Percentiles rank a stretch among this genome's conserved stretches.
Evolutionary conservation across 1,284 basidiomycete species (phyloP).

Genomic region (Cryptococcus depauperatus): DNA sequence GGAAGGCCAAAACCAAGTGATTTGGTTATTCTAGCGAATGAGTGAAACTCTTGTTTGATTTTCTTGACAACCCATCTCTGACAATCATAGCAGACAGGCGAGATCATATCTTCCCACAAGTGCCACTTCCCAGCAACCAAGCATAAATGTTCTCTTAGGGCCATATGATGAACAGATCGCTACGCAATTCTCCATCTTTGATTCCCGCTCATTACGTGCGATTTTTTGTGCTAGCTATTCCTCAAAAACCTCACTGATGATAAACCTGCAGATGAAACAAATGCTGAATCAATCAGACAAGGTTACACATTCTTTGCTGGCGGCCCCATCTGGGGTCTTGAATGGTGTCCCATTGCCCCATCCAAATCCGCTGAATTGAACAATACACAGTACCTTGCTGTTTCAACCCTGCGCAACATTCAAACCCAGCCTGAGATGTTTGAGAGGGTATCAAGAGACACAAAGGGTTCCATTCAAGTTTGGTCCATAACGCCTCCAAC

Average conservation of each 20-base stretch:
- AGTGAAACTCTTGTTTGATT: constrained; percentile 11
- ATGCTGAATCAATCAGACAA: constrained; percentile 4
- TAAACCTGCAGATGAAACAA: constrained; percentile 11
- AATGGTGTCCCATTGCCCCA: constrained; percentile 77
- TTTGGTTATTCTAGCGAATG: constrained; percentile 17
- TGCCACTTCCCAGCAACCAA: background rate
- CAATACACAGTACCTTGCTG: constrained; percentile 67
- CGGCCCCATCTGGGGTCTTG: constrained; percentile 72
- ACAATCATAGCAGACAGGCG: constrained; percentile 19
- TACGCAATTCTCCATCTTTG: constrained; percentile 15
- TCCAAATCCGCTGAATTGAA: constrained; percentile 53
- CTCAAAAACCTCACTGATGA: too few relatives aligned
- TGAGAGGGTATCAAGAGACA: constrained; percentile 16
- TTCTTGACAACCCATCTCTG: background rate
- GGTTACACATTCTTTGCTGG: constrained; percentile 59
- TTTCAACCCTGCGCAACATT: constrained; percentile 57
- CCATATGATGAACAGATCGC: constrained; percentile 14
- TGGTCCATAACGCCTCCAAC: constrained; percentile 30
- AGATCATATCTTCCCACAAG: constrained; percentile 23
- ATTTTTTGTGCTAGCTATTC: background rate
- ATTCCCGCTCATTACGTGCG: constrained; percentile 18
- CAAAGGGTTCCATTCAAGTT: constrained; percentile 40
- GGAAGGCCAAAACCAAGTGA: constrained; percentile 19
- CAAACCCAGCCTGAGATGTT: constrained; percentile 24
- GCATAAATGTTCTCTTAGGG: background rate